These are phyloP conservation scores for Nemania bipapillata DNA, from an alignment of 2,329 filamentous ascomycete species.

Conservation along the genomic window DNA sequence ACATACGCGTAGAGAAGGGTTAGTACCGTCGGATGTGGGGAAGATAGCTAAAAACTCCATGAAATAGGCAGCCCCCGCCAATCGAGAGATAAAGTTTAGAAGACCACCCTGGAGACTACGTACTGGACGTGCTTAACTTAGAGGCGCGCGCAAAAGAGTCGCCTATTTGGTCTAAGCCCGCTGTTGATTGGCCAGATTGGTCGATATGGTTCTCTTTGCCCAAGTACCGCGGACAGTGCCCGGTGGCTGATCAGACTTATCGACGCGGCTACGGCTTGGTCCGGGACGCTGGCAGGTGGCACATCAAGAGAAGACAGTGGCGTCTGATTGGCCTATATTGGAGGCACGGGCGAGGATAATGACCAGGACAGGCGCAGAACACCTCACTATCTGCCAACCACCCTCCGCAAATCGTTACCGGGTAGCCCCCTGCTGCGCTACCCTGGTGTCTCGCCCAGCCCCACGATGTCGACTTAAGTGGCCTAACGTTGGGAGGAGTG, in stretches of 20 bases:
- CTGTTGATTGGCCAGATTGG: conserved; percentile 22
- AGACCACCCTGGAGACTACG: not conserved
- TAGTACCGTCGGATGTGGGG: conserved; percentile 11
- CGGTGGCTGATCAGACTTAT: conserved; percentile 18
- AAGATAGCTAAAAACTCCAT: not conserved
- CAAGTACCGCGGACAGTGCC: conserved; percentile 36
- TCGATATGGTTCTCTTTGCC: not conserved
- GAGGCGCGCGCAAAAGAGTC: conserved; percentile 30
- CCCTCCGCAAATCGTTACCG: conserved; percentile 30
- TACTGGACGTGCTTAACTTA: no score
- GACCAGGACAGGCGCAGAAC: not conserved
- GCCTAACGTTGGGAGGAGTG: conserved; percentile 28
- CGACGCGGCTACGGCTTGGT: conserved; percentile 35
- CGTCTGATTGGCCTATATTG: conserved; percentile 13
- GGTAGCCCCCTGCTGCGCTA: conserved; percentile 17
- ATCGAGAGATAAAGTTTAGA: conserved; percentile 1
- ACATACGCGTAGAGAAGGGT: not conserved
- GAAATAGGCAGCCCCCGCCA: not conserved
- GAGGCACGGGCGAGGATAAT: not conserved
- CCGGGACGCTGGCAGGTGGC: conserved; percentile 38
- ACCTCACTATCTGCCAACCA: conserved; percentile 27
- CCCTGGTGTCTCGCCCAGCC: conserved; percentile 39
- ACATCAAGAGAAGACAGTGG: conserved; percentile 8
- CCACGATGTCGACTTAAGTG: conserved; percentile 32
- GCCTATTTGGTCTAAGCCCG: conserved; percentile 6